A percentile compares a stretch with the other conserved stretches of the same genome.
These are phyloP conservation scores for Proteromonas lacertae DNA, from an alignment of 352 stramenopile genomes.

Conservation along the genomic window DNA sequence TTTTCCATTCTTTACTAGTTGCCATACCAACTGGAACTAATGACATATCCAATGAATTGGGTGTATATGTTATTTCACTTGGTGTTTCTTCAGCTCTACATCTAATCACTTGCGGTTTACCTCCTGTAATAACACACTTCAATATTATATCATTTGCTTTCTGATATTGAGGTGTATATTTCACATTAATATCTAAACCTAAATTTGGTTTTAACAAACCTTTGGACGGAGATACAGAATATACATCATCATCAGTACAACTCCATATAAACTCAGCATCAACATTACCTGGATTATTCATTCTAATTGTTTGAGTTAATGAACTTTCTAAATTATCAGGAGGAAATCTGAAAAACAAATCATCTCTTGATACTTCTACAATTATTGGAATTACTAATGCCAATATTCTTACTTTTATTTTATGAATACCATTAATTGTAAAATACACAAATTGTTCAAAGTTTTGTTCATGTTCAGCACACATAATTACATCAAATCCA, in stretches of 20 bases:
- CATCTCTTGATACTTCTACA: slow-evolving; percentile 18
- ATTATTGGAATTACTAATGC: slow-evolving; percentile 47
- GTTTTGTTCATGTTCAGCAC: slow-evolving; percentile 3
- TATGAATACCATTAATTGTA: slow-evolving; percentile 35
- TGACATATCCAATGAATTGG: no score
- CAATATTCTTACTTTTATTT: slow-evolving; percentile 27
- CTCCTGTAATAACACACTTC: no score
- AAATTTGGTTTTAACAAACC: no score
- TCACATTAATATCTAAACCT: no score
- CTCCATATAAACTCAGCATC: slow-evolving; percentile 33
- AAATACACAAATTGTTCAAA: slow-evolving; percentile 24
- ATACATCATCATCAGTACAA: slow-evolving; percentile 11
- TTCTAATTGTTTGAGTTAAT: slow-evolving; percentile 19
- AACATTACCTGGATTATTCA: slow-evolving; percentile 54
- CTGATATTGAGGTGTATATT: no score
- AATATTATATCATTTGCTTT: no score
- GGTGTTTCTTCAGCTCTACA: no score
- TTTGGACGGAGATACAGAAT: no score
- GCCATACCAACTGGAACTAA: no score
- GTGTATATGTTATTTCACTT: no score
- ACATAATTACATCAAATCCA: slow-evolving; percentile 52
- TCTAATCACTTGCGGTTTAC: no score
- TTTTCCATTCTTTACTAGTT: no score
- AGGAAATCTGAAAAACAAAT: slow-evolving; percentile 31
- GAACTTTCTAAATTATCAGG: slow-evolving; percentile 10